Evolutionary conservation across 805 yeast genomes (phyloP).

Genomic region (Yarrowia sp.): DNA sequence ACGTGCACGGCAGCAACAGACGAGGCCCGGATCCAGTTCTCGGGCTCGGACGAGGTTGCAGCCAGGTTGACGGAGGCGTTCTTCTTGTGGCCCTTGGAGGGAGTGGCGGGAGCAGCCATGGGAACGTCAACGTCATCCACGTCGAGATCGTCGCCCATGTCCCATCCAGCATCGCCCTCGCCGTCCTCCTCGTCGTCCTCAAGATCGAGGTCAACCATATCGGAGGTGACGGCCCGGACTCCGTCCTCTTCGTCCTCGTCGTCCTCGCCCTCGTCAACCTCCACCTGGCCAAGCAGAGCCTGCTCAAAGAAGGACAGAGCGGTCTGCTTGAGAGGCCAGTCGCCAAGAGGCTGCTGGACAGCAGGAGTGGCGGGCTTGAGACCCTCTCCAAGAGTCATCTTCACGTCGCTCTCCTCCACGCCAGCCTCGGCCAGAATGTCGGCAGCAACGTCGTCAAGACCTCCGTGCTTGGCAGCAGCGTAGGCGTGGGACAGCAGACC

Average conservation of each 20-base stretch:
- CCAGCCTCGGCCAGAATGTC: constrained; percentile 70
- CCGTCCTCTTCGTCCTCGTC: constrained; percentile 47
- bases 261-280: constrained; percentile 54
- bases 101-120: constrained; percentile 36
- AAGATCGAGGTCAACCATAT: constrained; percentile 32
- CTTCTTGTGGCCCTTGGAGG: constrained; percentile 31
- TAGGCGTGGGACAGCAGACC: constrained; percentile 89
- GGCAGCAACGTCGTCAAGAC: constrained; percentile 70
- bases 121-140: constrained; percentile 41
- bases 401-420: constrained; percentile 57
- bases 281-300: constrained; percentile 76
- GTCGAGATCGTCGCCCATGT: constrained; percentile 67
- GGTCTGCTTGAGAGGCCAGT: constrained; percentile 82
- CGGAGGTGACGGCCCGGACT: constrained; percentile 31
- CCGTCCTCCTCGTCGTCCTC: constrained; percentile 57
- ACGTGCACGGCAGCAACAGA: constrained; percentile 87
- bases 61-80: constrained; percentile 25
- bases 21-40: constrained; percentile 82
- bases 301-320: constrained; percentile 78
- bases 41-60: constrained; percentile 52
- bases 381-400: constrained; percentile 47
- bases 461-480: constrained; percentile 84
- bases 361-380: constrained; percentile 37
- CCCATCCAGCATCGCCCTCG: constrained; percentile 63
- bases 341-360: constrained; percentile 46